A percentile compares a stretch with the other conserved stretches of the same genome.
Conservation (phyloP, 2,329 filamentous ascomycete genomes). For the Coniochaeta pulveracea region DNA sequence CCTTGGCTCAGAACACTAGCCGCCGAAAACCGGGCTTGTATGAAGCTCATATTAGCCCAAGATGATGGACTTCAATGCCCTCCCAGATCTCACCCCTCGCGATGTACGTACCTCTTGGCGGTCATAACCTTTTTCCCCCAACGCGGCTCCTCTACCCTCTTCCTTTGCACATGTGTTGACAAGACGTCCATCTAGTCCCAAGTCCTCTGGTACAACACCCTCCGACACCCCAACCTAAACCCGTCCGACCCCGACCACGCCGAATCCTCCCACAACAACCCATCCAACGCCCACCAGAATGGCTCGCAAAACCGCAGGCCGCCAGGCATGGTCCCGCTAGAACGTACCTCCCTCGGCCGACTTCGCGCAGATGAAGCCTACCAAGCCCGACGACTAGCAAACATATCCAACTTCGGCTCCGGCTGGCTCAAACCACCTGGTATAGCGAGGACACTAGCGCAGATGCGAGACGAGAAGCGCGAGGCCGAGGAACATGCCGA, state of each 20-base stretch:
- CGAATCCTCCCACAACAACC: constrained; percentile 7
- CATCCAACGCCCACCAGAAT: constrained; percentile 10
- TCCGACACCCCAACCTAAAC: constrained; percentile 33
- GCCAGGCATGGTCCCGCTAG: constrained; percentile 26
- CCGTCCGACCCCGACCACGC: constrained; percentile 10
- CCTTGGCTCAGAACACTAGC: too few relatives aligned
- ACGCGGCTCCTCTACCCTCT: constrained; percentile 5
- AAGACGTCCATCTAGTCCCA: constrained; percentile 44
- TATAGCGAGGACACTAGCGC: constrained; percentile 78
- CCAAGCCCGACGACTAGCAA: constrained; percentile 64
- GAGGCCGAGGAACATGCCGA: constrained; percentile 81
- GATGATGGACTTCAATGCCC: constrained; percentile 22
- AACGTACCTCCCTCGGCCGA: constrained; percentile 53
- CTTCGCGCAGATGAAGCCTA: constrained; percentile 68
- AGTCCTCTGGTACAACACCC: constrained; percentile 61
- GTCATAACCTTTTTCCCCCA: background rate
- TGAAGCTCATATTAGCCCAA: too few relatives aligned
- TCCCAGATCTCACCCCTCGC: constrained; percentile 58
- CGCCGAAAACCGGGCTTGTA: too few relatives aligned
- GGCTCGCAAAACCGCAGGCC: constrained; percentile 13
- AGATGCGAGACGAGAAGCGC: constrained; percentile 77
- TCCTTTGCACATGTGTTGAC: too few relatives aligned
- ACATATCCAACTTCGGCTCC: constrained; percentile 78
- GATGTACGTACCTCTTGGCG: constrained; percentile 41
- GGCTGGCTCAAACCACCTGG: constrained; percentile 87